Conservation (phyloP, 202 grass and related monocot species). For the Schoenoplectus triqueter region DNA sequence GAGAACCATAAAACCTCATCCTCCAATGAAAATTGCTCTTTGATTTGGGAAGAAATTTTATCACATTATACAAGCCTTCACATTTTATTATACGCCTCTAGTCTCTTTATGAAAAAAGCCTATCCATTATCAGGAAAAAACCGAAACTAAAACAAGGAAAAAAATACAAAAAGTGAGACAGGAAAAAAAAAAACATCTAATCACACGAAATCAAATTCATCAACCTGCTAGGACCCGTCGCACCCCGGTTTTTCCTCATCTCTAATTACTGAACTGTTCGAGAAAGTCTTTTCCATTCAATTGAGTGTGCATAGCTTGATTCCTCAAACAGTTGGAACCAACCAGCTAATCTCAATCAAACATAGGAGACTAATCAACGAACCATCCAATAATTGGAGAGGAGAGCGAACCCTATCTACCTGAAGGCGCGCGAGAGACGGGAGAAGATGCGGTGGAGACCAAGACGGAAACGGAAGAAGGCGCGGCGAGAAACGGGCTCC, state of each 20-base stretch:
- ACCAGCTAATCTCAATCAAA: no score
- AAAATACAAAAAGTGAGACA: not conserved
- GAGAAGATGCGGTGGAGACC: slow-evolving; percentile 64
- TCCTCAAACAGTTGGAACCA: no score
- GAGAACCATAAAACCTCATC: no score
- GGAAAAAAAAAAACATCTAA: not conserved
- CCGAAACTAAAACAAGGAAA: not conserved
- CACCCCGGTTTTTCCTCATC: no score
- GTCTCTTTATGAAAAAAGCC: slow-evolving; percentile 28
- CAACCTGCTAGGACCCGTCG: no score
- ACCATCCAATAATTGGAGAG: no score
- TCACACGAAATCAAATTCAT: not conserved
- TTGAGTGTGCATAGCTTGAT: no score
- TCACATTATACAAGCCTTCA: no score
- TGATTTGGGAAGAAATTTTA: no score
- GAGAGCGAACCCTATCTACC: slow-evolving; percentile 24
- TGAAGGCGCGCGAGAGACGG: slow-evolving; percentile 55
- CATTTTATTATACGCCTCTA: slow-evolving; percentile 19
- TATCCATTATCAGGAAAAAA: not conserved
- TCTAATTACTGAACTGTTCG: no score
- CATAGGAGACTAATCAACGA: not conserved
- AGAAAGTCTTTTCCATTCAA: no score
- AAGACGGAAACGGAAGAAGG: slow-evolving; percentile 61
- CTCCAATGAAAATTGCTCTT: no score
- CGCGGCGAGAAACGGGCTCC: slow-evolving; percentile 60